These are phyloP conservation scores for Hanseniaspora meyeri DNA, from an alignment of 805 yeast species.

Conservation along the genomic window DNA sequence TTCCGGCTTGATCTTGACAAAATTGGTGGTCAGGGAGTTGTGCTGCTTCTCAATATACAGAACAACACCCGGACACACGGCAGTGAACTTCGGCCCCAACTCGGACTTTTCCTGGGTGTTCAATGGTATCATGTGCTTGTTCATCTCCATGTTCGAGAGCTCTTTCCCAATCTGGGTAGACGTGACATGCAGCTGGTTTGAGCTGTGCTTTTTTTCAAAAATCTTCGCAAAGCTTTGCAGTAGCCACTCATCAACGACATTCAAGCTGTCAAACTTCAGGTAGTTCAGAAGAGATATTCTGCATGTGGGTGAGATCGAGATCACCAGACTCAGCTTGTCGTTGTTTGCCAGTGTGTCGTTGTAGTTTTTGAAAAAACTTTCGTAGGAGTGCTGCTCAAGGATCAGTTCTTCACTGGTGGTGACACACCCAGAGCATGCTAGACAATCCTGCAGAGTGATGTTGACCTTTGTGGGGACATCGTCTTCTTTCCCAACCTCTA, in stretches of 20 bases:
- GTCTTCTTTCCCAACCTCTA: constrained; percentile 56
- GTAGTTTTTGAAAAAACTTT: constrained; percentile 56
- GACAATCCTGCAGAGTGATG: constrained; percentile 79
- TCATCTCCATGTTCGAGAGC: constrained; percentile 43
- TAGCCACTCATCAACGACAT: constrained; percentile 49
- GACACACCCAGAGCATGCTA: constrained; percentile 94
- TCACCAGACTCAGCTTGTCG: constrained; percentile 41
- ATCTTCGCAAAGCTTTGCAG: constrained; percentile 39
- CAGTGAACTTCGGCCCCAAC: constrained; percentile 45
- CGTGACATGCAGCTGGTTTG: constrained; percentile 41
- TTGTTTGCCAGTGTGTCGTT: constrained; percentile 18
- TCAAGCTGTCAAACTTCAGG: constrained; percentile 36
- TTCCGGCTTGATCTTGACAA: constrained; percentile 73
- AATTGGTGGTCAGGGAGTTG: constrained; percentile 59
- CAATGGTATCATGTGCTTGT: constrained; percentile 27
- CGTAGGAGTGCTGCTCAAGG: constrained; percentile 81
- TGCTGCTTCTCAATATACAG: constrained; percentile 92
- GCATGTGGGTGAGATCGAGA: constrained; percentile 75
- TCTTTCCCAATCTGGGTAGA: constrained; percentile 78
- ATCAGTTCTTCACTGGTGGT: constrained; percentile 94
- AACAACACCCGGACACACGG: constrained; percentile 93
- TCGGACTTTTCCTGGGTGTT: constrained; percentile 9
- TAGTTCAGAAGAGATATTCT: constrained; percentile 72
- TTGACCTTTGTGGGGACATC: constrained; percentile 52
- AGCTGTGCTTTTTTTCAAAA: constrained; percentile 44